These are phyloP conservation scores for Batkoa obscura DNA, from an alignment of 371 early-diverging fungal species.

Conservation along the genomic window DNA sequence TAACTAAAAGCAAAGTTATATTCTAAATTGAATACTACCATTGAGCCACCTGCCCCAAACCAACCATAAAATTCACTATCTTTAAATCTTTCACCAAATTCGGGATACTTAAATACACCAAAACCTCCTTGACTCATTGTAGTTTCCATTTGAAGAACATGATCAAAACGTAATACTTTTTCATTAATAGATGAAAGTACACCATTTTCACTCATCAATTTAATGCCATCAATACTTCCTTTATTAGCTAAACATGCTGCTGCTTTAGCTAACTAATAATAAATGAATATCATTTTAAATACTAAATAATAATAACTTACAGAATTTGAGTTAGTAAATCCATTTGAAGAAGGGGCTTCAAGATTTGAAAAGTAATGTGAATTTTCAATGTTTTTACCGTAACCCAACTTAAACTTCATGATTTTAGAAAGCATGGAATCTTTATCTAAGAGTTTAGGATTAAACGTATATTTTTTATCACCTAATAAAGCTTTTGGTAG, in stretches of 20 bases:
- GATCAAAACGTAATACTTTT: neutral
- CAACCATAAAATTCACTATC: constrained; percentile 15
- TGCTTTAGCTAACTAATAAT: neutral
- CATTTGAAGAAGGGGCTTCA: neutral
- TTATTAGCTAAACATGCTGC: neutral
- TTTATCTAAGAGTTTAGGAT: too few species aligned
- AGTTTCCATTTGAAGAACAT: constrained; percentile 5
- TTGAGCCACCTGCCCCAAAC: constrained; percentile 33
- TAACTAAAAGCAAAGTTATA: constrained; percentile 30
- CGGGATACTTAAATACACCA: neutral
- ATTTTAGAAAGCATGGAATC: neutral
- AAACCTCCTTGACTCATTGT: constrained; percentile 1
- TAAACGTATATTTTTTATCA: too few species aligned
- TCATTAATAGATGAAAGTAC: neutral
- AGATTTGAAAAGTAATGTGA: neutral
- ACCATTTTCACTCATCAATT: neutral
- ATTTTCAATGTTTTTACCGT: neutral
- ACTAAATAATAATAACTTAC: neutral
- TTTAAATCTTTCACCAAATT: neutral
- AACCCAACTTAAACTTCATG: neutral
- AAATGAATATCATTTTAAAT: neutral
- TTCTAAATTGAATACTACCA: constrained; percentile 30
- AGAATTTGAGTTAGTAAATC: neutral
- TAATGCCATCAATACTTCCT: neutral
- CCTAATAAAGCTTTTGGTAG: neutral